phyloP scores from a whole-genome alignment of 1,139 yeast species.

The Saccharomycopsis phalli region DNA sequence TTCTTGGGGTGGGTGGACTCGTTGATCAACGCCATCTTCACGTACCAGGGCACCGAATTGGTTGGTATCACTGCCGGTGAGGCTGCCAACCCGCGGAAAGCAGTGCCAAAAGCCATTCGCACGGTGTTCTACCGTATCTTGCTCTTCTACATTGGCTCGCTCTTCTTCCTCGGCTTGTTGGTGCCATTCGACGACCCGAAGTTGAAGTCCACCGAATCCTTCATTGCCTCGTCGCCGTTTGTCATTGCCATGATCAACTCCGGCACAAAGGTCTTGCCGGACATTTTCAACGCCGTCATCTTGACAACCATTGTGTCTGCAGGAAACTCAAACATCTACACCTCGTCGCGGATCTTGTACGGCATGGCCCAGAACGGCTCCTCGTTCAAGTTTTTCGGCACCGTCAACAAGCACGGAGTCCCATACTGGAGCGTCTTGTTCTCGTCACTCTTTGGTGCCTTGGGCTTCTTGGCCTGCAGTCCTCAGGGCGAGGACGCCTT shows the following conservation, averaged over 20 bases:
- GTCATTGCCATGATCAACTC: conserved; percentile 55
- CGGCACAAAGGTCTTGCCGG: conserved; percentile 61
- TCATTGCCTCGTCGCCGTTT: conserved; percentile 69
- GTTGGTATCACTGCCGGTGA: conserved; percentile 90
- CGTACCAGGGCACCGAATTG: conserved; percentile 79
- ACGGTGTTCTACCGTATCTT: conserved; percentile 76
- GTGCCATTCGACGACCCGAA: conserved; percentile 70
- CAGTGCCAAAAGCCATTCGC: conserved; percentile 79
- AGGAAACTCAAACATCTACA: conserved; percentile 72
- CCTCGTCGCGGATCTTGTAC: conserved; percentile 65
- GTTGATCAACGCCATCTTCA: conserved; percentile 62
- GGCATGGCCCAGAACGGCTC: conserved; percentile 54
- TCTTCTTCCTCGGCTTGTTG: conserved; percentile 73
- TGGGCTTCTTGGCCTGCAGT: conserved; percentile 61
- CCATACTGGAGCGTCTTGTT: conserved; percentile 52
- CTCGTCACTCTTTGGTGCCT: conserved; percentile 54
- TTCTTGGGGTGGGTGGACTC: conserved; percentile 65
- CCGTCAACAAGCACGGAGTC: conserved; percentile 54
- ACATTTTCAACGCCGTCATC: conserved; percentile 70
- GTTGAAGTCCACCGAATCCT: conserved; percentile 35
- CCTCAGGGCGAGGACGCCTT: conserved; percentile 61
- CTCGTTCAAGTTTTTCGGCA: conserved; percentile 49
- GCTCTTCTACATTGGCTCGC: conserved; percentile 69
- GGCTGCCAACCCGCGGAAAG: conserved; percentile 67
- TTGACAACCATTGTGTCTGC: conserved; percentile 64